Conservation (phyloP, 148 eudicot genomes). For the Talinum fruticosum region DNA sequence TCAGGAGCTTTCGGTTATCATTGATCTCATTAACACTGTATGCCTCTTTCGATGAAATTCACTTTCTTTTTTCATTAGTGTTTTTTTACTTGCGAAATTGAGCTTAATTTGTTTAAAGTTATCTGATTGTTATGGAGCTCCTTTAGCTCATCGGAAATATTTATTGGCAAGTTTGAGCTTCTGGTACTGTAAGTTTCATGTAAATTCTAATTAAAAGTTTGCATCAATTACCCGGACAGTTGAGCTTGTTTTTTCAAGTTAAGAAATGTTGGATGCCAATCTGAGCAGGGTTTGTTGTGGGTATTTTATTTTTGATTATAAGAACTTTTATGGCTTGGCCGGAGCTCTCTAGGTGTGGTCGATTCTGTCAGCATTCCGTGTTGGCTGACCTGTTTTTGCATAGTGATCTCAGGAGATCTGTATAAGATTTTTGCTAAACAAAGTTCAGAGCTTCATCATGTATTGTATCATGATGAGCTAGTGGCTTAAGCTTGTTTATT, state of each 20-base stretch:
- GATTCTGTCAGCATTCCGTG: neutral
- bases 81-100: neutral
- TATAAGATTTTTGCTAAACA: neutral
- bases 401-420: neutral
- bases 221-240: neutral
- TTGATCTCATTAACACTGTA: conserved; percentile 93
- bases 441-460: neutral
- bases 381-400: neutral
- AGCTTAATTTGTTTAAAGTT: neutral
- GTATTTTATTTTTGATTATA: neutral
- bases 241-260: neutral
- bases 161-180: neutral
- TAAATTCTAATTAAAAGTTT: neutral
- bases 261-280: neutral
- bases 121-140: too few species aligned
- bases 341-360: neutral
- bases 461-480: neutral
- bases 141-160: too few species aligned
- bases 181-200: neutral
- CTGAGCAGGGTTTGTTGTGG: conserved; percentile 9
- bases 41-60: conserved; percentile 2
- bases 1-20: conserved; percentile 86
- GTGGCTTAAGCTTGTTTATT: neutral
- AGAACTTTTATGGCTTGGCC: neutral
- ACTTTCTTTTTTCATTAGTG: neutral